Conservation (phyloP, 2,329 filamentous ascomycete species). For the Thelonectria discophora region DNA sequence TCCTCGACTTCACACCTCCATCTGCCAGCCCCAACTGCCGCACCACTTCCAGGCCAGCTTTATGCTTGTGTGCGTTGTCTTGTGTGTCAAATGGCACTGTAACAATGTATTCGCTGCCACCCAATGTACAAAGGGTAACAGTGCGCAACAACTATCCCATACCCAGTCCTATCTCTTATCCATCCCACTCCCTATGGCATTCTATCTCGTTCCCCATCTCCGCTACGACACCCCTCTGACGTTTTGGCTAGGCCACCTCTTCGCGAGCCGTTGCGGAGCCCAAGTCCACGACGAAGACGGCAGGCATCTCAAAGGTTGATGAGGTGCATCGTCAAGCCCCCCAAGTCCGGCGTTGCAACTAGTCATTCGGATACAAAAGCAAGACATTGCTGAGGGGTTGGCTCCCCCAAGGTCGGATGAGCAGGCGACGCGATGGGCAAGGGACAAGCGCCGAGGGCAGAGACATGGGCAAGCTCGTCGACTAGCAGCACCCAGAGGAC, state of each 20-base stretch:
- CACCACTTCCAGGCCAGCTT: neutral
- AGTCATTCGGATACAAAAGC: conserved; percentile 11
- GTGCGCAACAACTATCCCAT: conserved; percentile 1
- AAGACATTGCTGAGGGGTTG: conserved; percentile 18
- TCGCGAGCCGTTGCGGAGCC: conserved; percentile 6
- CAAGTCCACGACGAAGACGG: neutral
- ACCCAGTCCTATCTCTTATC: conserved; percentile 6
- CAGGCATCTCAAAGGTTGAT: conserved; percentile 17
- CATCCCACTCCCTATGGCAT: conserved; percentile 5
- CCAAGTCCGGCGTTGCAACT: conserved; percentile 14
- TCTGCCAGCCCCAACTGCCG: neutral
- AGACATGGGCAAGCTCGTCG: conserved; percentile 10
- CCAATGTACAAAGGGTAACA: conserved; percentile 3
- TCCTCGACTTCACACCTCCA: neutral
- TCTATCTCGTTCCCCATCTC: neutral
- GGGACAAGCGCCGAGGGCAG: neutral
- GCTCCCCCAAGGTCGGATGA: conserved; percentile 8
- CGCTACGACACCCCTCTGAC: neutral
- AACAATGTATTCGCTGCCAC: too few relatives aligned
- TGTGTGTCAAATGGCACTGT: conserved; percentile 3
- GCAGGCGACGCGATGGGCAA: neutral
- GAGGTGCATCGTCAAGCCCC: conserved; percentile 25
- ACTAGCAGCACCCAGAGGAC: conserved; percentile 3
- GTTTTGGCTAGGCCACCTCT: neutral
- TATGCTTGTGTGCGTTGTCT: conserved; percentile 17